Conservation (phyloP, 139 green algal genomes). For the Closterium sp. region DNA sequence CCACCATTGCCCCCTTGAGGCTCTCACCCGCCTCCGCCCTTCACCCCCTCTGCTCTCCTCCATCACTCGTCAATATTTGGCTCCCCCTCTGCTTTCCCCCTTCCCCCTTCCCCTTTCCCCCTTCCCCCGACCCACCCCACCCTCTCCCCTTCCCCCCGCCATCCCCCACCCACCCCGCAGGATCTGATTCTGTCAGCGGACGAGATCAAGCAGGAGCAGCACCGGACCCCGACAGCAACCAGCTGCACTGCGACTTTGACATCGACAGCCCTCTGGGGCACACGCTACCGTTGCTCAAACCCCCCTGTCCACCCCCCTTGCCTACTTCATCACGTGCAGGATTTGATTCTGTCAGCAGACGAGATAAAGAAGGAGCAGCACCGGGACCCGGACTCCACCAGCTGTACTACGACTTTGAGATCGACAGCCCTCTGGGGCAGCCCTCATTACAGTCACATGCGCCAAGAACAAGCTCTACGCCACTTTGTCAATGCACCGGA, state of each 20-base stretch:
- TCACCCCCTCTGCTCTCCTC: no score
- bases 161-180: no score
- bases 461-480: conserved; percentile 49
- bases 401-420: conserved; percentile 53
- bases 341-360: neutral
- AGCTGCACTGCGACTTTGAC: conserved; percentile 51
- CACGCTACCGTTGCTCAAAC: neutral
- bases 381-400: conserved; percentile 1
- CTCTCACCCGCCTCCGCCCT: no score
- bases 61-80: no score
- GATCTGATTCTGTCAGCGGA: no score
- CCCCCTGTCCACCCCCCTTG: no score
- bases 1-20: no score
- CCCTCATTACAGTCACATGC: conserved; percentile 42
- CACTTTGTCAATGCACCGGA: conserved; percentile 40
- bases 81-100: neutral
- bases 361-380: neutral
- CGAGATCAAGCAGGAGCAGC: no score
- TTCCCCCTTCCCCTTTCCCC: no score
- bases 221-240: neutral
- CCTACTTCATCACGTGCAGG: neutral
- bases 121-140: no score
- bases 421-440: conserved; percentile 44
- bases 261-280: conserved; percentile 38
- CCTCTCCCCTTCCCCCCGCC: no score